phyloP scores from a whole-genome alignment of 176 grass and related monocot species.

The Areca catechu region DNA sequence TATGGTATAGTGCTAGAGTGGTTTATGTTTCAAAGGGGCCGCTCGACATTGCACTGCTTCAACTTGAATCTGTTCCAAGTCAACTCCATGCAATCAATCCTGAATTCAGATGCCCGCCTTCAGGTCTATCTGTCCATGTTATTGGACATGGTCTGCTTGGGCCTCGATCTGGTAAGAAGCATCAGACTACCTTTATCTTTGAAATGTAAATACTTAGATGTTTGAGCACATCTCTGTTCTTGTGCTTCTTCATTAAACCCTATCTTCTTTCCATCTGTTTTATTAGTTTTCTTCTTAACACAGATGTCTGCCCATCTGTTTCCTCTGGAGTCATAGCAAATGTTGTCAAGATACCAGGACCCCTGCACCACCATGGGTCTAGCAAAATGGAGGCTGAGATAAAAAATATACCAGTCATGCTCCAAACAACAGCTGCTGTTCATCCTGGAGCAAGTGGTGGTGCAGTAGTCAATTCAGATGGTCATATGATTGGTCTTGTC shows the following conservation, averaged over 20 bases:
- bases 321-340: conserved; percentile 77
- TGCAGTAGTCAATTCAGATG: conserved; percentile 62
- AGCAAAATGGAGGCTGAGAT: conserved; percentile 21
- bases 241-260: no score
- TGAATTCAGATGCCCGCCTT: conserved; percentile 60
- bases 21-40: conserved; percentile 85
- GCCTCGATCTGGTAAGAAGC: conserved; percentile 66
- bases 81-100: conserved; percentile 50
- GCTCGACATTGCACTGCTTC: conserved; percentile 73
- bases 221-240: no score
- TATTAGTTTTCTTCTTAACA: conserved; percentile 8
- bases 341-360: conserved; percentile 36
- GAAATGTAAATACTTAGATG: no score
- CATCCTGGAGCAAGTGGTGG: conserved; percentile 90
- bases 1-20: conserved; percentile 62
- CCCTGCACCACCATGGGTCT: conserved; percentile 24
- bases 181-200: no score
- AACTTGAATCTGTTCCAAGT: conserved; percentile 50
- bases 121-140: conserved; percentile 53
- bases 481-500: conserved; percentile 71
- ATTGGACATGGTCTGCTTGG: conserved; percentile 88
- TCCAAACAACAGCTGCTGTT: conserved; percentile 93
- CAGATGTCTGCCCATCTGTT: conserved; percentile 62
- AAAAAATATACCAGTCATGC: conserved; percentile 54
- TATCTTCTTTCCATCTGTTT: no score